These are phyloP conservation scores for Solanum aculeatissimum DNA, from an alignment of 305 asterid species.

Conservation along the genomic window DNA sequence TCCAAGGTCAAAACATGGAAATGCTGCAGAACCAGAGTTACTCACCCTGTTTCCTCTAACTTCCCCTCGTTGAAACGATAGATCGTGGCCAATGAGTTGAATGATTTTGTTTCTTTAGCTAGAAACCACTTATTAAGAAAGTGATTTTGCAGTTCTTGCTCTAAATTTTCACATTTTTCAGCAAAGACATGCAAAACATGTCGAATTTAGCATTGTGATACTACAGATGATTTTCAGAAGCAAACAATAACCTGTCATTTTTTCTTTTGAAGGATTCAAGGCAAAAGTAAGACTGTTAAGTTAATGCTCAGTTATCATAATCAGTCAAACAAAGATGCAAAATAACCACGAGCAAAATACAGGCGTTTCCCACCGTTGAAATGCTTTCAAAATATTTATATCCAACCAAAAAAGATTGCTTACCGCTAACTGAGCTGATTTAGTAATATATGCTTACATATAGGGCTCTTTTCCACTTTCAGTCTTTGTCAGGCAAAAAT, in stretches of 20 bases:
- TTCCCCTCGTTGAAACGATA: background rate
- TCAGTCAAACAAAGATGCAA: background rate
- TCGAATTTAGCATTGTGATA: background rate
- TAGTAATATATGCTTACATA: background rate
- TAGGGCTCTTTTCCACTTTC: background rate
- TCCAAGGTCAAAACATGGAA: slow-evolving; percentile 13
- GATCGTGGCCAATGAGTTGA: background rate
- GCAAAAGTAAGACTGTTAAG: background rate
- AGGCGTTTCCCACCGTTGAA: background rate
- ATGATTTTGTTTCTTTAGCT: background rate
- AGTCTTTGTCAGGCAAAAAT: background rate
- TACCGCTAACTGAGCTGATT: background rate
- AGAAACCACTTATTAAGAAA: background rate
- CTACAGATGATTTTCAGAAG: background rate
- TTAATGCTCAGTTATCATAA: background rate
- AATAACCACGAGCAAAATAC: background rate
- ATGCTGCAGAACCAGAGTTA: slow-evolving; percentile 14
- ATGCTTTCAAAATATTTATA: background rate
- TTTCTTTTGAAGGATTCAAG: background rate
- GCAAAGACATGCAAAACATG: background rate
- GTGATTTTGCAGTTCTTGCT: background rate
- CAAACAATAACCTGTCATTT: background rate
- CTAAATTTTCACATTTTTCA: background rate
- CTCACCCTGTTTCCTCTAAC: slow-evolving; percentile 25
- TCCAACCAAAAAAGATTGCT: background rate